Conservation (phyloP, 148 eudicot species). For the Chenopodium suecicum region DNA sequence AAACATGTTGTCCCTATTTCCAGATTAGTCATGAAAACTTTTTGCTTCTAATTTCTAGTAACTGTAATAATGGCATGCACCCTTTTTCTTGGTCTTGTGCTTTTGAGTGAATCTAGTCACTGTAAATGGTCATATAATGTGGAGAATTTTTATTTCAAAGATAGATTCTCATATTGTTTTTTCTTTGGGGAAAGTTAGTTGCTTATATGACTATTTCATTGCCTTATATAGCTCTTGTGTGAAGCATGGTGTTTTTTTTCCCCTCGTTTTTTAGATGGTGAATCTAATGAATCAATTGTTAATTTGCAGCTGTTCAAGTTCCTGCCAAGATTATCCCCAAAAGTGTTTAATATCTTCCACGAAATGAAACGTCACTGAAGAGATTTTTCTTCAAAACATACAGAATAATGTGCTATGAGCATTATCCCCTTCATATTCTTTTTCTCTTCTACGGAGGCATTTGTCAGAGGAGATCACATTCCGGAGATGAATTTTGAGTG, state of each 20-base stretch:
- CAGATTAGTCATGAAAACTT: background rate
- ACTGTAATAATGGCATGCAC: background rate
- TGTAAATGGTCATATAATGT: background rate
- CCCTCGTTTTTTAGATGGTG: background rate
- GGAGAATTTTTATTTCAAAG: background rate
- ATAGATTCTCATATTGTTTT: background rate
- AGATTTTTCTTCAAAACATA: constrained; percentile 10
- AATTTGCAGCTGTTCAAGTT: constrained; percentile 73
- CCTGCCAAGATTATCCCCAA: constrained; percentile 84
- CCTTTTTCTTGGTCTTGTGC: background rate
- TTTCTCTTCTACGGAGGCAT: constrained; percentile 9
- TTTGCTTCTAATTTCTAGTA: background rate
- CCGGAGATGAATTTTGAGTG: background rate
- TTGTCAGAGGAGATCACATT: constrained; percentile 9
- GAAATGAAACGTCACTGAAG: constrained; percentile 75
- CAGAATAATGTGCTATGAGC: constrained; percentile 13
- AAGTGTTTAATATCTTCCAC: constrained; percentile 65
- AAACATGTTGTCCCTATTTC: background rate
- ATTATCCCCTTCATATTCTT: constrained; percentile 21
- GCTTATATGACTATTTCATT: background rate
- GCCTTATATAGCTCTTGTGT: background rate
- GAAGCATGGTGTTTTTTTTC: background rate
- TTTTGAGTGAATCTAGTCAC: background rate
- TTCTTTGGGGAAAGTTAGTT: background rate
- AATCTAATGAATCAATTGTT: background rate